phyloP scores from a whole-genome alignment of 2,329 filamentous ascomycete species.

The Claviceps quebecensis region DNA sequence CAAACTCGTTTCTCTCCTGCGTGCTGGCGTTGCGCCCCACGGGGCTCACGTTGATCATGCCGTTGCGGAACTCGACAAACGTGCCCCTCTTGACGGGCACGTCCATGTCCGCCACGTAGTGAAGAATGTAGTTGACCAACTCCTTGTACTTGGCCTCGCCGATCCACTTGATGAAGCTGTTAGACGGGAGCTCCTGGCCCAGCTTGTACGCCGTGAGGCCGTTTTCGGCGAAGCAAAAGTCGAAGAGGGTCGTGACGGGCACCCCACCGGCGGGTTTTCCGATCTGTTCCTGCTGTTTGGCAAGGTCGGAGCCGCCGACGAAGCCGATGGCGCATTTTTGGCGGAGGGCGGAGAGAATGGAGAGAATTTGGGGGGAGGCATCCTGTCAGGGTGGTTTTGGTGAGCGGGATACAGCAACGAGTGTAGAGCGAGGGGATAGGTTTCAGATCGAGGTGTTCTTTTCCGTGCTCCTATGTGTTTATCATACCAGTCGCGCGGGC shows the following conservation, averaged over 20 bases:
- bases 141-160: slow-evolving; percentile 74
- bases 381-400: slow-evolving; percentile 25
- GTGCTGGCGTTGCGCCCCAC: slow-evolving; percentile 74
- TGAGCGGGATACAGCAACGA: neutral
- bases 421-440: neutral
- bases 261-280: slow-evolving; percentile 44
- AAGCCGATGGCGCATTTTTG: slow-evolving; percentile 81
- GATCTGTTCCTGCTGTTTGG: slow-evolving; percentile 93
- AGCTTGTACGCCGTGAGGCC: slow-evolving; percentile 82
- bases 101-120: slow-evolving; percentile 74
- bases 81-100: slow-evolving; percentile 73
- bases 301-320: slow-evolving; percentile 83
- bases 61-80: slow-evolving; percentile 79
- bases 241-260: slow-evolving; percentile 75
- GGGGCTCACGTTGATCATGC: slow-evolving; percentile 79
- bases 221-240: slow-evolving; percentile 97
- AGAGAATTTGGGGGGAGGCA: slow-evolving; percentile 69
- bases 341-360: slow-evolving; percentile 64
- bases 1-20: slow-evolving; percentile 68
- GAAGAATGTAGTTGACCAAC: slow-evolving; percentile 61
- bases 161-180: slow-evolving; percentile 83
- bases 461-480: neutral
- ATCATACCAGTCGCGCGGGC: slow-evolving; percentile 57
- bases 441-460: neutral
- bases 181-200: slow-evolving; percentile 59